These are phyloP conservation scores for Hevea brasiliensis DNA, from an alignment of 345 rosid species.

Conservation along the genomic window DNA sequence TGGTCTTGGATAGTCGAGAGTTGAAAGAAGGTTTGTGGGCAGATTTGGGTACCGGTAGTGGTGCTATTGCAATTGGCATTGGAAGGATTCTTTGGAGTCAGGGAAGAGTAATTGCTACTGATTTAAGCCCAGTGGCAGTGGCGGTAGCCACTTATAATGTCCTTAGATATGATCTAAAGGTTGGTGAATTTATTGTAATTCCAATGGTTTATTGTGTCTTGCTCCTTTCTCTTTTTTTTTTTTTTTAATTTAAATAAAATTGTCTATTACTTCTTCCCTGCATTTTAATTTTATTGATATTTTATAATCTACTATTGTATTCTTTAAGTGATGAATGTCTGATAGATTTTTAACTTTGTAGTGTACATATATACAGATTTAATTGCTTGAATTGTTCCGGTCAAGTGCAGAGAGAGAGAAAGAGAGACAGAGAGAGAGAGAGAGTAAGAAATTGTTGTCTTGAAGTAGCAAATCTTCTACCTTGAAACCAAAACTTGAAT, in stretches of 20 bases:
- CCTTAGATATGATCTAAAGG: slow-evolving; percentile 69
- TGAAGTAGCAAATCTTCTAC: no score
- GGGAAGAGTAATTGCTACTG: slow-evolving; percentile 72
- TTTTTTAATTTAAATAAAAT: no score
- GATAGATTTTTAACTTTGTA: background rate
- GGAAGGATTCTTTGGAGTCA: slow-evolving; percentile 41
- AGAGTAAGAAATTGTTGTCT: background rate
- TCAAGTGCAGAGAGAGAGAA: background rate
- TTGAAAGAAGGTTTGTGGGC: slow-evolving; percentile 67
- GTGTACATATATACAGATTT: background rate
- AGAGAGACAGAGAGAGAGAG: background rate
- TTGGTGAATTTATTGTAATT: slow-evolving; percentile 23
- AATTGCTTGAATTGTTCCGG: background rate
- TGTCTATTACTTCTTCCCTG: background rate
- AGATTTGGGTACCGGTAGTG: slow-evolving; percentile 89
- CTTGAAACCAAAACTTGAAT: no score
- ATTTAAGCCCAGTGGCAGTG: slow-evolving; percentile 67
- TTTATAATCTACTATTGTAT: background rate
- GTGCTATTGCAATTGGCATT: slow-evolving; percentile 82
- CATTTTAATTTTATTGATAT: background rate
- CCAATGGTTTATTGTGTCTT: background rate
- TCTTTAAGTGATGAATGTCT: background rate
- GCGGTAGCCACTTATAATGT: slow-evolving; percentile 63
- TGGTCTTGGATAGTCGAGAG: slow-evolving; percentile 27
- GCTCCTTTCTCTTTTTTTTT: background rate